A percentile compares a stretch with the other conserved stretches of the same genome.
Evolutionary conservation across 208 protist genomes (phyloP).

Genomic region (Zelonia costaricensis): DNA sequence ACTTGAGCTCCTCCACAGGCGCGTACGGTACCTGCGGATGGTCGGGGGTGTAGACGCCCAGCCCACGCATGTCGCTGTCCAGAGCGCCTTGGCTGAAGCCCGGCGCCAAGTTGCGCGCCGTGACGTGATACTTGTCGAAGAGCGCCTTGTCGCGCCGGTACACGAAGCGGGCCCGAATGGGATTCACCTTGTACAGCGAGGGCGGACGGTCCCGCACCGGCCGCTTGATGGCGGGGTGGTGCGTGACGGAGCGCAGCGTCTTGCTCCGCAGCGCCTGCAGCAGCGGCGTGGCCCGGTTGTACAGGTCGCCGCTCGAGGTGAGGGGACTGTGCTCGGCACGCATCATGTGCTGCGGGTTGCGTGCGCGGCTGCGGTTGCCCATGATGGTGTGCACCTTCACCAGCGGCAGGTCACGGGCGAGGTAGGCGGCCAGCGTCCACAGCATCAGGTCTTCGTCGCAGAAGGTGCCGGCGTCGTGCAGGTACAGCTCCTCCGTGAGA

Average conservation of each 20-base stretch:
- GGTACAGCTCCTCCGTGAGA: conserved; percentile 66
- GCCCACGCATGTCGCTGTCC: conserved; percentile 69
- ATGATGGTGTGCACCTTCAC: conserved; percentile 83
- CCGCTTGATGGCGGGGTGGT: conserved; percentile 41
- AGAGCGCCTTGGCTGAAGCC: conserved; percentile 84
- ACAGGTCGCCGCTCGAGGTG: conserved; percentile 40
- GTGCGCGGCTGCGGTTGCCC: conserved; percentile 39
- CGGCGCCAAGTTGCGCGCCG: conserved; percentile 73
- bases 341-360: conserved; percentile 65
- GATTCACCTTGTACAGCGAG: conserved; percentile 66
- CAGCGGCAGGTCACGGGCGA: conserved; percentile 74
- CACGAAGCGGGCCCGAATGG: conserved; percentile 64
- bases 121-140: conserved; percentile 88
- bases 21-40: conserved; percentile 79
- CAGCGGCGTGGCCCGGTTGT: conserved; percentile 56
- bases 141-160: conserved; percentile 88
- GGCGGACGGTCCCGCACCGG: conserved; percentile 59
- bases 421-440: conserved; percentile 82
- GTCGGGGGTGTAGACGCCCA: conserved; percentile 88
- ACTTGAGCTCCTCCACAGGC: conserved; percentile 10
- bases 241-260: conserved; percentile 66
- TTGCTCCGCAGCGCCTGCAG: conserved; percentile 65
- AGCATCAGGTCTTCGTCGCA: conserved; percentile 90
- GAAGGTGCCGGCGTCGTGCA: conserved; percentile 84
- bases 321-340: conserved; percentile 65